Evolutionary conservation across 139 green algal genomes (phyloP), one percentile per base, ranked within the genome.

Genomic region (Raphidocelis subcapitata): DNA sequence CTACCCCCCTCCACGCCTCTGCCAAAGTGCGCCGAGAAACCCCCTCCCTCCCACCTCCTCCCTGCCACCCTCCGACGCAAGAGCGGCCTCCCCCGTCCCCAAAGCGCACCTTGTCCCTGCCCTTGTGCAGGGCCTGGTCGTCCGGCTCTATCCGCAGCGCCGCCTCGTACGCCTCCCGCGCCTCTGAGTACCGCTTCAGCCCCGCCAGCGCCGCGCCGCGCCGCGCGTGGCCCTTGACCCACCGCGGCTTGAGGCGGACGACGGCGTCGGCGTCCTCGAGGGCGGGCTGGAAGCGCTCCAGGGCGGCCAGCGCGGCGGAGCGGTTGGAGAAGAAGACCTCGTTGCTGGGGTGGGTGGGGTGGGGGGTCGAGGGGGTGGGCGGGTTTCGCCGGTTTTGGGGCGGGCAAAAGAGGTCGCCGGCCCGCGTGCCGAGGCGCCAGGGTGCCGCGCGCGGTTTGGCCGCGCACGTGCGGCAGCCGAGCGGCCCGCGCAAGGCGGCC

Each of bases 321-420:
- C 91, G 84, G 68, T 96, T 96, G 79, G 87, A 94, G 62, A 72
- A 90, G 70, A 90, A 96, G 4, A 95, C 77, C 56, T 92, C 86
- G 54, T 87, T 87, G 52, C 84, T 90, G 69, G 33, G 52, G 18
- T 33, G 32, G 51, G 32, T 33, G 20, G 23, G 21, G 21, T n/a
- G 29, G 59, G 3, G 16, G 26, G n/a, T 62, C 5, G 10, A 62
- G 55, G 24, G 8, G n/a, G 16, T 15, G 26, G 55, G 55, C 5
- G 10, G 26, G 24, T 35, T 62, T 35, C 14, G n/a, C n/a, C n/a
- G n/a, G n/a, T 62, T 31, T 8, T 12, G n/a, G 10, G n/a, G 26
- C 5, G 55, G 55, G 24, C 10, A 62, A 16, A 14, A 16, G n/a
- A 29, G n/a, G 1, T 33, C 36, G 64, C n/a, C n/a, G n/a, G n/a